Percentiles rank a stretch among this genome's conserved stretches.
phyloP scores from a whole-genome alignment of 768 basidiomycete genomes.

The Cubamyces lactineus region DNA sequence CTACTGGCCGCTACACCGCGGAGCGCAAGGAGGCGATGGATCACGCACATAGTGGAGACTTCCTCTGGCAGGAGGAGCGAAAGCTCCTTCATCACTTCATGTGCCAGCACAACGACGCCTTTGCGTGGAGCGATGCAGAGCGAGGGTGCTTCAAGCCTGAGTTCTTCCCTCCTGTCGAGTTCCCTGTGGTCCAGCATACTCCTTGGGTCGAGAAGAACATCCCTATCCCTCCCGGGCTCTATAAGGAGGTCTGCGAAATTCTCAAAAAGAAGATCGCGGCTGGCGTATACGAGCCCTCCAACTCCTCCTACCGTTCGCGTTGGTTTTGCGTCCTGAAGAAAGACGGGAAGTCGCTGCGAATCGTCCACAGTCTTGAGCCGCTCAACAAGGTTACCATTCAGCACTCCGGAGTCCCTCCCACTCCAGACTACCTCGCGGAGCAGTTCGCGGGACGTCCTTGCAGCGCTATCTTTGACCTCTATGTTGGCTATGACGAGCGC shows the following conservation, averaged over 20 bases:
- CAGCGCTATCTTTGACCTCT: constrained; percentile 32
- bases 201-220: constrained; percentile 35
- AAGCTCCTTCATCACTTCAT: too few species aligned
- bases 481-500: constrained; percentile 41
- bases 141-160: too few species aligned
- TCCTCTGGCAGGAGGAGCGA: too few species aligned
- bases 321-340: constrained; percentile 32
- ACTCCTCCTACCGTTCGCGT: too few species aligned
- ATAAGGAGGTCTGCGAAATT: too few species aligned
- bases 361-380: constrained; percentile 32
- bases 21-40: constrained; percentile 20
- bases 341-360: constrained; percentile 23
- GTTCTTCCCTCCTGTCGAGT: constrained; percentile 32
- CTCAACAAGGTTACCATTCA: constrained; percentile 22
- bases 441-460: constrained; percentile 23
- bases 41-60: neutral
- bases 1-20: constrained; percentile 8
- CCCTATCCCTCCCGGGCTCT: constrained; percentile 31
- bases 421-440: too few species aligned
- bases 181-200: constrained; percentile 36
- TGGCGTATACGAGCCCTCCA: too few species aligned
- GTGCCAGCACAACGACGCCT: too few species aligned
- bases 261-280: too few species aligned
- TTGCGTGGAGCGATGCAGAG: too few species aligned
- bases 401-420: too few species aligned